phyloP scores from a whole-genome alignment of 108 stramenopile genomes.

The Aurantiochytrium sp. region DNA sequence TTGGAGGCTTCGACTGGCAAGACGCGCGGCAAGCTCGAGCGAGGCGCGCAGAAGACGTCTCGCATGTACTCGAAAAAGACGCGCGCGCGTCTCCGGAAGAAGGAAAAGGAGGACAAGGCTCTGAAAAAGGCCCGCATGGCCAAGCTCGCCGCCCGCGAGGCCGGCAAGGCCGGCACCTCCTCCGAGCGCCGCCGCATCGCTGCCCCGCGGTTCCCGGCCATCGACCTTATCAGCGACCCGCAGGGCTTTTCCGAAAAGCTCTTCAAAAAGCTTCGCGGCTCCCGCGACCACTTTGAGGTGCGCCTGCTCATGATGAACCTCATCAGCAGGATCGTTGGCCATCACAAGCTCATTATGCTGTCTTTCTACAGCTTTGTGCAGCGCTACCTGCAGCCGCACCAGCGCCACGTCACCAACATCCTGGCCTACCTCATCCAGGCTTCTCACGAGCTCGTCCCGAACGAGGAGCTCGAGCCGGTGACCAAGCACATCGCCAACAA shows the following conservation, averaged over 20 bases:
- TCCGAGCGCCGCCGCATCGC: background rate
- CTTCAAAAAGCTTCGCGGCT: slow-evolving; percentile 68
- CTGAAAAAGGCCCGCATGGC: slow-evolving; percentile 33
- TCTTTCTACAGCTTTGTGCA: slow-evolving; percentile 86
- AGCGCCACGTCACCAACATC: slow-evolving; percentile 83
- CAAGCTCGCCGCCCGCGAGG: slow-evolving; percentile 58
- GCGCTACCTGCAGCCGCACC: slow-evolving; percentile 88
- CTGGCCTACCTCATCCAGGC: slow-evolving; percentile 91
- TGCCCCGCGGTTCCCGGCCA: slow-evolving; percentile 69
- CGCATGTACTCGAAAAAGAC: slow-evolving; percentile 14
- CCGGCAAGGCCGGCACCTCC: slow-evolving; percentile 56
- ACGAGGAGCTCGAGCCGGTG: slow-evolving; percentile 82
- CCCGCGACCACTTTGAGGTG: slow-evolving; percentile 73
- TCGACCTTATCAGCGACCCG: slow-evolving; percentile 87
- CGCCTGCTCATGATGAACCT: slow-evolving; percentile 94
- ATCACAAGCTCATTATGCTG: slow-evolving; percentile 81
- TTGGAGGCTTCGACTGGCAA: slow-evolving; percentile 67
- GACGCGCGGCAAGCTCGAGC: slow-evolving; percentile 72
- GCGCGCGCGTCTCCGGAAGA: background rate
- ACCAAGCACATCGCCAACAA: slow-evolving; percentile 83
- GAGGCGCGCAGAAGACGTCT: slow-evolving; percentile 22
- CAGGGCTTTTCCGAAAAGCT: slow-evolving; percentile 81
- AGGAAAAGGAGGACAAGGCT: background rate
- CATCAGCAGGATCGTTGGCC: slow-evolving; percentile 82
- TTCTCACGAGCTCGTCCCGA: slow-evolving; percentile 90